phyloP scores from a whole-genome alignment of 139 green algal species.

The Penium margaritaceum region DNA sequence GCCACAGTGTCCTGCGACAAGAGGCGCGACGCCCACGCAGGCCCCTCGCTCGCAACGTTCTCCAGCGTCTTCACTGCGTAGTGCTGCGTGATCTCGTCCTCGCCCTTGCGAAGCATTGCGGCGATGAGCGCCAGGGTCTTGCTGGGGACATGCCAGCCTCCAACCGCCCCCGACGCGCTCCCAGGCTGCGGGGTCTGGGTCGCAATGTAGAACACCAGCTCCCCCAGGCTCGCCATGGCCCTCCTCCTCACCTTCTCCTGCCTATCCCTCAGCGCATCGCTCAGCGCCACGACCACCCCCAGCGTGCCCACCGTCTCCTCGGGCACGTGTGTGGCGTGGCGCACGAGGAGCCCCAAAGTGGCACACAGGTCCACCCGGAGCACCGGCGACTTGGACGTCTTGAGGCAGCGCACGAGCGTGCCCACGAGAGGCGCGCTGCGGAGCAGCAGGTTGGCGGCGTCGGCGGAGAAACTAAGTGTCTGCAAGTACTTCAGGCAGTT shows the following conservation, averaged over 20 bases:
- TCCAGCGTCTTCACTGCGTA: constrained; percentile 91
- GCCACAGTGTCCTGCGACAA: constrained; percentile 41
- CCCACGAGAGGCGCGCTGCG: constrained; percentile 71
- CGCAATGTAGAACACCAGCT: constrained; percentile 90
- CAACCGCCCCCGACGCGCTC: constrained; percentile 2
- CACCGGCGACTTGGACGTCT: constrained; percentile 56
- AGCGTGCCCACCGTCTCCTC: constrained; percentile 55
- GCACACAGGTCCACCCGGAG: constrained; percentile 52
- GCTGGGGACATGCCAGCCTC: constrained; percentile 11
- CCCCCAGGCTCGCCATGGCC: constrained; percentile 77
- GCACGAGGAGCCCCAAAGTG: constrained; percentile 70
- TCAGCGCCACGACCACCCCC: constrained; percentile 68
- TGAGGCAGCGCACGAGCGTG: constrained; percentile 62
- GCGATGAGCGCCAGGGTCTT: constrained; percentile 35
- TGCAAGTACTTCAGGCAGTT: constrained; percentile 87
- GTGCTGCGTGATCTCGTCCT: constrained; percentile 79
- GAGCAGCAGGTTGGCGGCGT: constrained; percentile 75
- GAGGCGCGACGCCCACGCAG: constrained; percentile 66
- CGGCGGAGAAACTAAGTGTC: constrained; percentile 68
- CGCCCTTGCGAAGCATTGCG: constrained; percentile 61
- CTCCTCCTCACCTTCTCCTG: constrained; percentile 58
- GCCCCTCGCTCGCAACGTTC: constrained; percentile 75
- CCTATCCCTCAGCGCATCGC: constrained; percentile 63
- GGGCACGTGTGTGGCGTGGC: constrained; percentile 79
- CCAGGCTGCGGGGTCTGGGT: constrained; percentile 60